These are phyloP conservation scores for Naematelia aurantialba DNA, from an alignment of 768 basidiomycete species.

Conservation along the genomic window DNA sequence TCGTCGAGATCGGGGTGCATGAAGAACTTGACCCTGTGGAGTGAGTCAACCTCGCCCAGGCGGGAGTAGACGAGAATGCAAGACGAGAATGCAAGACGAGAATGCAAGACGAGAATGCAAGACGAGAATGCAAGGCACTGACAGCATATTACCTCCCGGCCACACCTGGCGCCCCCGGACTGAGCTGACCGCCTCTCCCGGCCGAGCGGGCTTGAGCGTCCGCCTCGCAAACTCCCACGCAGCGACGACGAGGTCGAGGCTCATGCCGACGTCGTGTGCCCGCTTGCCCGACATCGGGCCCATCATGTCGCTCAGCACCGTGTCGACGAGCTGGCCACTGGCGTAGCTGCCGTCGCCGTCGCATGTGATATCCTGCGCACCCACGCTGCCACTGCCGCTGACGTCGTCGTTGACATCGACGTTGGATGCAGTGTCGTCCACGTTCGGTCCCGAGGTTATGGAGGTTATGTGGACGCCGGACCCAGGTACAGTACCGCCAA, in stretches of 20 bases:
- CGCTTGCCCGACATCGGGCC: slow-evolving; percentile 72
- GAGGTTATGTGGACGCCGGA: too few relatives aligned
- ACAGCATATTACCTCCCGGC: slow-evolving; percentile 47
- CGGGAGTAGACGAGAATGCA: neutral
- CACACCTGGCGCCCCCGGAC: slow-evolving; percentile 13
- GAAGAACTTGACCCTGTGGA: slow-evolving; percentile 75
- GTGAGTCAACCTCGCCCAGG: too few relatives aligned
- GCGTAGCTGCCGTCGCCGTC: too few relatives aligned
- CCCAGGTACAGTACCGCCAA: too few relatives aligned
- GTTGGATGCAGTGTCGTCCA: too few relatives aligned
- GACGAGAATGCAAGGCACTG: slow-evolving; percentile 18
- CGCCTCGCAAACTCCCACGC: slow-evolving; percentile 65
- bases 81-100: too few relatives aligned
- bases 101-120: too few relatives aligned
- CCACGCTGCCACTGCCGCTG: too few relatives aligned
- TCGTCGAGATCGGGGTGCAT: slow-evolving; percentile 64
- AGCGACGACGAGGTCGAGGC: slow-evolving; percentile 68
- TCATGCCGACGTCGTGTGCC: slow-evolving; percentile 62
- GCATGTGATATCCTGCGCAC: neutral
- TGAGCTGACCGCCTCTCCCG: slow-evolving; percentile 36
- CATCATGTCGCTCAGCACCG: slow-evolving; percentile 88
- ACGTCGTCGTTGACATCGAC: too few relatives aligned
- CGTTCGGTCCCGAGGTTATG: too few relatives aligned
- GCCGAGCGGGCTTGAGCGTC: slow-evolving; percentile 13
- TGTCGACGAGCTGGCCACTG: slow-evolving; percentile 62